Percentiles rank a stretch among this genome's conserved stretches.
Conservation (phyloP, 2,329 filamentous ascomycete genomes). For the Hortaea werneckii region DNA sequence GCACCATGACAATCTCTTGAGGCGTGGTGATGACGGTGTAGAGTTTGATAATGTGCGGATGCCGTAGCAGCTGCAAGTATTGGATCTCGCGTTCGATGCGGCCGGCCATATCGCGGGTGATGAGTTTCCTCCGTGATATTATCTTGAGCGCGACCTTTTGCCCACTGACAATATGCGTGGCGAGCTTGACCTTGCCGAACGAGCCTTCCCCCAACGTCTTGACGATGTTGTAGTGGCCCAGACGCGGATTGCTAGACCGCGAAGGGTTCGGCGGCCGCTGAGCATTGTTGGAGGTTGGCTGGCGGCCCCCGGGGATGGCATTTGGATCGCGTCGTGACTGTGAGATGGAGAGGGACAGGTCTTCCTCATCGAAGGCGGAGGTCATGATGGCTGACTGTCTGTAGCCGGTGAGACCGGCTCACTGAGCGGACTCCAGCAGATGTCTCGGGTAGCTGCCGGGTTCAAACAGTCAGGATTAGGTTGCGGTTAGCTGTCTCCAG, state of each 20-base stretch:
- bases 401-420: constrained; percentile 5
- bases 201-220: constrained; percentile 91
- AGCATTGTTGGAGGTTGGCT: constrained; percentile 16
- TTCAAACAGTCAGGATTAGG: background rate
- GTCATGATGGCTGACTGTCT: constrained; percentile 21
- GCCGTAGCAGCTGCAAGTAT: constrained; percentile 86
- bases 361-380: constrained; percentile 31
- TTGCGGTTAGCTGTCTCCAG: no score
- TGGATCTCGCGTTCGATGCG: constrained; percentile 96
- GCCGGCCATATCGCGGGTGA: constrained; percentile 95
- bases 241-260: constrained; percentile 35
- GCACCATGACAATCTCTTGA: constrained; percentile 95
- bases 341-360: constrained; percentile 30
- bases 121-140: constrained; percentile 89
- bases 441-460: background rate
- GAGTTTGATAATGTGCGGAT: constrained; percentile 99
- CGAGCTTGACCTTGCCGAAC: constrained; percentile 97
- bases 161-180: constrained; percentile 80
- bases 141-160: constrained; percentile 98
- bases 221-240: constrained; percentile 85
- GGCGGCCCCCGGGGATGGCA: constrained; percentile 22
- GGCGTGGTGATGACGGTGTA: constrained; percentile 93
- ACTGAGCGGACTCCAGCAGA: constrained; percentile 1
- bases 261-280: constrained; percentile 19
- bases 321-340: constrained; percentile 17